Base-by-base conservation (phyloP, 1,284 basidiomycete species). In the Cryptococcus sp. region DNA sequence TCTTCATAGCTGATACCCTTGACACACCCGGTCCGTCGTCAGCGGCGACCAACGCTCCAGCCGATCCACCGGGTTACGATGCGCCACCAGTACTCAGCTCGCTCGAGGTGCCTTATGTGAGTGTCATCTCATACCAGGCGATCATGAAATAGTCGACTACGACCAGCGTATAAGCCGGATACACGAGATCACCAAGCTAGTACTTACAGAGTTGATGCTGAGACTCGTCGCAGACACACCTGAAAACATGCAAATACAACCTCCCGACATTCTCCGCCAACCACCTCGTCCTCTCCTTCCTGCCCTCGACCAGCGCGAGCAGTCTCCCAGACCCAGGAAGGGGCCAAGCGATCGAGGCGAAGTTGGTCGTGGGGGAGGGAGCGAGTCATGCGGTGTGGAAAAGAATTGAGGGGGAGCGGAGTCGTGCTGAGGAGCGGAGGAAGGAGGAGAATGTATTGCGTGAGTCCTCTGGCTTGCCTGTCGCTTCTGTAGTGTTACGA, bases 331-430 rank as follows among this genome's bases (percentile, higher is more conserved):
- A 67, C 38, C 71, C 70, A 23, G 73, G 72, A 0, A 50, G 62
- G 27, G 72, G 72, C 2, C 63, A 67, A 20, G 53, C 57, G 20
- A 43, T 76, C 8, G 68, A 69, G 52, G 58, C 58, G 17, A 76
- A 72, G 55, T 47, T 76, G 1, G 50, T 64, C 15, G 54, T 78
- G n/a, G 67, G 62, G 11, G 69, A 73, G 47, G 76, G 76, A 6
- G 59, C 67, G 15, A 69, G 72, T 1, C 73, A 78, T 58, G 64
- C 57, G 17, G 52, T 75, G 5, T 78, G 69, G 68, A 78, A 78
- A 64, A 61, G 67, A 8, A 72, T 76, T 19, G 75, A 78, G 57
- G 72, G 67, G 50, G 70, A 75, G 61, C 60, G 73, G 23, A 63
- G 39, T 25, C 55, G 61, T 17, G 65, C 58, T 30, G 60, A 61